phyloP scores from a whole-genome alignment of 306 rosid species.

The Vigna hirtella region DNA sequence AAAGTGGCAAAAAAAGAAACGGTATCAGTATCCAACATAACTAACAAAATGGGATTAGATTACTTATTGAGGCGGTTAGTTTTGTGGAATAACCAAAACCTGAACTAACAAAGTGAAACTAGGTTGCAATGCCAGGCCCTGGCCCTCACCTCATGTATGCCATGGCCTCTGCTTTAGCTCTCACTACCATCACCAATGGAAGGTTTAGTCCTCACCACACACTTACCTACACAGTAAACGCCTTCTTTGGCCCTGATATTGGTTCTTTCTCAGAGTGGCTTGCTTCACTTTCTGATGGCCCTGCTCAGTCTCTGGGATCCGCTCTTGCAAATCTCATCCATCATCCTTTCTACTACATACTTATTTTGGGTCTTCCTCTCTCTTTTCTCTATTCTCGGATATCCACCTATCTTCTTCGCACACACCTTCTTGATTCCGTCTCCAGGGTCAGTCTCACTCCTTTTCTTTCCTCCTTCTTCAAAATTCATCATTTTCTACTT shows the following conservation, averaged over 20 bases:
- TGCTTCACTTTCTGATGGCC: constrained; percentile 52
- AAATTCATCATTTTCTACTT: neutral
- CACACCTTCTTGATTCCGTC: constrained; percentile 62
- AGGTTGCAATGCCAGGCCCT: constrained; percentile 70
- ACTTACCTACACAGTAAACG: constrained; percentile 67
- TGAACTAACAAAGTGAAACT: neutral
- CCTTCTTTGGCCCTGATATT: constrained; percentile 94
- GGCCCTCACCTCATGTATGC: constrained; percentile 93
- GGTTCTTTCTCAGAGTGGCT: constrained; percentile 94
- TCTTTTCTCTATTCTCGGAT: constrained; percentile 71
- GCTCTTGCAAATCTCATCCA: constrained; percentile 63
- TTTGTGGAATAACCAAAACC: neutral
- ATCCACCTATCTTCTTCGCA: constrained; percentile 57
- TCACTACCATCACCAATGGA: constrained; percentile 59
- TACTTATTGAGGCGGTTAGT: neutral
- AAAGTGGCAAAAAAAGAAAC: neutral
- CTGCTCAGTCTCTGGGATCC: constrained; percentile 48
- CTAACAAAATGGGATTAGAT: neutral
- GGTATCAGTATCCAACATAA: neutral
- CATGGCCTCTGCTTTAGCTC: constrained; percentile 74
- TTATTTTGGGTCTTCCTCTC: constrained; percentile 76
- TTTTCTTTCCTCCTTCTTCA: neutral
- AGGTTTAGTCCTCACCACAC: constrained; percentile 85
- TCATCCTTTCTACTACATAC: constrained; percentile 67
- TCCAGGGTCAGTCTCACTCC: constrained; percentile 53